These are phyloP conservation scores for Metschnikowia picachoensis DNA, from an alignment of 805 yeast genomes.

Conservation along the genomic window DNA sequence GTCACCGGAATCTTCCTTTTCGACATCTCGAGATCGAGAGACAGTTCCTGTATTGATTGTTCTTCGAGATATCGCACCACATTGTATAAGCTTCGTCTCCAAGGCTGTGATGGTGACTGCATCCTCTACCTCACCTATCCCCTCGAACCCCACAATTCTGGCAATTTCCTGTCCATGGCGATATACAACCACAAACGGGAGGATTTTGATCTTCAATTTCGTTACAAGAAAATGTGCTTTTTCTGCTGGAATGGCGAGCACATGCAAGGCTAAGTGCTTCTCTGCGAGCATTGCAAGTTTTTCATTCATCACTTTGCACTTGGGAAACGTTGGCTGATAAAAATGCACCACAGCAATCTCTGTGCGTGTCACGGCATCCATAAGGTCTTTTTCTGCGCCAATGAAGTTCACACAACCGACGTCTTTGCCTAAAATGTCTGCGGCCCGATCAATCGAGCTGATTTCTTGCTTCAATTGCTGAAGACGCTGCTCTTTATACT, in stretches of 20 bases:
- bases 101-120: constrained; percentile 46
- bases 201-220: constrained; percentile 57
- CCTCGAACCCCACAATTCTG: constrained; percentile 67
- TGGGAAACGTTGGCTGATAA: constrained; percentile 53
- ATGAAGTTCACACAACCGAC: constrained; percentile 29
- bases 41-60: constrained; percentile 27
- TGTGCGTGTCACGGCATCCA: constrained; percentile 45
- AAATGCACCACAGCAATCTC: constrained; percentile 51
- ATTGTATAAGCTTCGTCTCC: constrained; percentile 33
- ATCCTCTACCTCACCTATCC: constrained; percentile 44
- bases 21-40: constrained; percentile 15
- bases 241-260: constrained; percentile 54
- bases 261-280: constrained; percentile 53
- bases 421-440: constrained; percentile 31
- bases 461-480: constrained; percentile 49
- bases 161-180: constrained; percentile 54
- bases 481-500: constrained; percentile 61
- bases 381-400: constrained; percentile 52
- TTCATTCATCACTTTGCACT: constrained; percentile 58
- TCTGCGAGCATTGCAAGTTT: constrained; percentile 45
- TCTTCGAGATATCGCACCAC: constrained; percentile 29
- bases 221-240: constrained; percentile 70
- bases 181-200: constrained; percentile 69
- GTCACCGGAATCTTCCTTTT: constrained; percentile 31
- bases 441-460: constrained; percentile 28